Conservation (phyloP, 208 protist species). For the Trypanosoma brucei region DNA sequence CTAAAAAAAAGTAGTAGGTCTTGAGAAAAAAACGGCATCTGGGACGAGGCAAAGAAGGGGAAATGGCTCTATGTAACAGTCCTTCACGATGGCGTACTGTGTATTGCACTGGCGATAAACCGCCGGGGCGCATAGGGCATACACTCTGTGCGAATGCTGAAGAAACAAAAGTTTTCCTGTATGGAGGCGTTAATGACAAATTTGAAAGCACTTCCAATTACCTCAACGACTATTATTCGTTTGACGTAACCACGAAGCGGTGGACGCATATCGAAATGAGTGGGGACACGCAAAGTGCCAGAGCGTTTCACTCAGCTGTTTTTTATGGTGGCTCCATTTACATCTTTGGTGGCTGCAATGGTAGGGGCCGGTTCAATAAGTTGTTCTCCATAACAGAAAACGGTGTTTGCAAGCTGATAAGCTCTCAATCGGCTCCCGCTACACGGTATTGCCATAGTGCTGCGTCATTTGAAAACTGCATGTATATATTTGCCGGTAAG, state of each 20-base stretch:
- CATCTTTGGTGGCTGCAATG: conserved; percentile 87
- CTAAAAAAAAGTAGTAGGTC: not conserved
- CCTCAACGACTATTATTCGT: conserved; percentile 79
- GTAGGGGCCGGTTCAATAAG: conserved; percentile 75
- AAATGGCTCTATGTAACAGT: conserved; percentile 17
- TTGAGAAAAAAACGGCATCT: not conserved
- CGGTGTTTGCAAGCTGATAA: conserved; percentile 30
- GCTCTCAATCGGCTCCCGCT: conserved; percentile 20
- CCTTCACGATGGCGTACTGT: conserved; percentile 45
- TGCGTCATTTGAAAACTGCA: conserved; percentile 61
- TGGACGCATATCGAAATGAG: conserved; percentile 59
- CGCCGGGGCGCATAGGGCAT: conserved; percentile 82
- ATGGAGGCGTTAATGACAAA: conserved; percentile 82
- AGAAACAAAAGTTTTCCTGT: conserved; percentile 76
- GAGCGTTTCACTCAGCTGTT: conserved; percentile 84
- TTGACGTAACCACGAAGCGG: conserved; percentile 57
- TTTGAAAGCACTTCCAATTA: conserved; percentile 72
- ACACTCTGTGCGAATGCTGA: conserved; percentile 68
- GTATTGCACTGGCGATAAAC: conserved; percentile 34
- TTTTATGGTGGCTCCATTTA: conserved; percentile 63
- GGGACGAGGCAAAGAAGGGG: not conserved
- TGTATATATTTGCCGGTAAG: conserved; percentile 89
- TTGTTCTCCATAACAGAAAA: conserved; percentile 74
- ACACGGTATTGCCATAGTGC: conserved; percentile 87
- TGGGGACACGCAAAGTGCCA: conserved; percentile 58